Conservation (phyloP, 192 early-diverging fungal genomes). For the Allomyces macrogynus region DNA sequence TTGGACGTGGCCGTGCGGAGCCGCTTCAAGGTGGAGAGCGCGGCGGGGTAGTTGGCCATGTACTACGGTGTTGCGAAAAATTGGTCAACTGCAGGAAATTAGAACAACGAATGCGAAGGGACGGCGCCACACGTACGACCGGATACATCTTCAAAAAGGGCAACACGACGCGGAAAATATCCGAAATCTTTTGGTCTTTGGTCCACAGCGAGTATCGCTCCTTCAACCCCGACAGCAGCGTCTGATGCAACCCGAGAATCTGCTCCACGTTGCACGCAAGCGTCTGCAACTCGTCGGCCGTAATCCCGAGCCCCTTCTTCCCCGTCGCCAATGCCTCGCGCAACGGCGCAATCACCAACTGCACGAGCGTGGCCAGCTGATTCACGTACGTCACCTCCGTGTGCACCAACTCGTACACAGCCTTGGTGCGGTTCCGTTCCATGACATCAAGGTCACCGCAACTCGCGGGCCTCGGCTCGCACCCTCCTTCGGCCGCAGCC, state of each 20-base stretch:
- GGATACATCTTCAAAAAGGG: conserved; percentile 31
- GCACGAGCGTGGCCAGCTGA: neutral
- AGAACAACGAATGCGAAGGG: no score
- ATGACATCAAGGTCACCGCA: no score
- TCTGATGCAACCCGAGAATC: neutral
- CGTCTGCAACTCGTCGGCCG: neutral
- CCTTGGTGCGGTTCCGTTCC: neutral
- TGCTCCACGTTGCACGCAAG: neutral
- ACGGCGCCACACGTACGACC: conserved; percentile 7
- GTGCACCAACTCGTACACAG: neutral
- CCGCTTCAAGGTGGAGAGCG: conserved; percentile 9
- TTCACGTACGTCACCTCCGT: neutral
- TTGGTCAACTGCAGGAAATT: no score
- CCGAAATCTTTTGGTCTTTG: neutral
- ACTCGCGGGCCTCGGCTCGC: no score
- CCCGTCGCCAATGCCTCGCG: neutral
- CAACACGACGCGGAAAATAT: conserved; percentile 18
- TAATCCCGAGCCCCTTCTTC: neutral
- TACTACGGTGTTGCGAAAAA: conserved; percentile 7
- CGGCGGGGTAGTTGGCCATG: conserved; percentile 27
- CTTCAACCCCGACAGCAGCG: neutral
- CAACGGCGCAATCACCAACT: neutral
- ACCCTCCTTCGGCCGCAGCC: neutral
- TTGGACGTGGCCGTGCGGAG: conserved; percentile 14
- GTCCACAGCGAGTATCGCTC: neutral